Conservation (phyloP, 2,329 filamentous ascomycete genomes). For the Pyricularia sp. region DNA sequence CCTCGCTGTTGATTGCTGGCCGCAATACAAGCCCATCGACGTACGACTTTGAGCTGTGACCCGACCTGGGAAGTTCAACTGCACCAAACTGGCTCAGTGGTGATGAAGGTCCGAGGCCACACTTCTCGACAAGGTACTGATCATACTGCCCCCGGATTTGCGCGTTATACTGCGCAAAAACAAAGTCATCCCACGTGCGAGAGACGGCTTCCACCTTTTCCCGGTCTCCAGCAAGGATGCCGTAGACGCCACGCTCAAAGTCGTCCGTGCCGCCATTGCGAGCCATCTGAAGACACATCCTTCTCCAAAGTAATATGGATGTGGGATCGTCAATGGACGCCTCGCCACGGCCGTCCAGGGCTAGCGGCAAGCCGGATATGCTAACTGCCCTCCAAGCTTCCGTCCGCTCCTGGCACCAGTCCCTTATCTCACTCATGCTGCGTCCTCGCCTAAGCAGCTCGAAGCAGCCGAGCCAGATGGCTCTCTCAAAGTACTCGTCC, state of each 20-base stretch:
- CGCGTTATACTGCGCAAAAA: constrained; percentile 15
- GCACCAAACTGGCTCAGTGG: neutral
- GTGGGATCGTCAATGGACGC: constrained; percentile 23
- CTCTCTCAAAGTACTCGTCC: constrained; percentile 81
- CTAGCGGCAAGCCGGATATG: constrained; percentile 62
- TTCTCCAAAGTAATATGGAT: constrained; percentile 60
- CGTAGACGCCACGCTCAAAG: constrained; percentile 85
- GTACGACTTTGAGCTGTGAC: neutral
- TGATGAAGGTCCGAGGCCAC: constrained; percentile 8
- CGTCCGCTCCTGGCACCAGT: constrained; percentile 78
- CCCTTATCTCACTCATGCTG: constrained; percentile 61
- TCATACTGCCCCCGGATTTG: constrained; percentile 16
- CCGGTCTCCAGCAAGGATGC: constrained; percentile 78
- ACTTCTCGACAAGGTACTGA: constrained; percentile 12
- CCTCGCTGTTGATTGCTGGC: constrained; percentile 25
- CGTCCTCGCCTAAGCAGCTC: constrained; percentile 85
- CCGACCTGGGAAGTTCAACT: constrained; percentile 1
- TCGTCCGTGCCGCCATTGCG: constrained; percentile 61
- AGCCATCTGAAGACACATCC: constrained; percentile 65
- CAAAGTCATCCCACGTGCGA: constrained; percentile 35
- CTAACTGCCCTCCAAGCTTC: constrained; percentile 85
- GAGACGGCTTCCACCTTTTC: constrained; percentile 56
- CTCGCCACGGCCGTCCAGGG: constrained; percentile 33
- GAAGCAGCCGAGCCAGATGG: constrained; percentile 90
- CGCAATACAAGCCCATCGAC: neutral